Percentiles rank a stretch among this genome's conserved stretches.
Evolutionary conservation across 176 grass and related monocot genomes (phyloP).

Genomic region (Ensete glaucum): DNA sequence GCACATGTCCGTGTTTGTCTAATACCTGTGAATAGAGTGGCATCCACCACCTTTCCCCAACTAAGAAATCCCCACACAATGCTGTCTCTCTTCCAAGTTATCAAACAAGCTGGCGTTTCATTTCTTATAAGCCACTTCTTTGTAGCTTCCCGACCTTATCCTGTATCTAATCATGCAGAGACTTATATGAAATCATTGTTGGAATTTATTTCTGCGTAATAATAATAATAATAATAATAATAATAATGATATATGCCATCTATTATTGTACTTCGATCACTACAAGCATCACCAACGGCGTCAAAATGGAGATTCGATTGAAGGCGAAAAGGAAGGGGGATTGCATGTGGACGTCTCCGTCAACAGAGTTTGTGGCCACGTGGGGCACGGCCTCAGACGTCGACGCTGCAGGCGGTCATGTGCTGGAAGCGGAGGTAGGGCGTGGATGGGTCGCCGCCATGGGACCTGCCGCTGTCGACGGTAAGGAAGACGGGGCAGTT

Average conservation of each 20-base stretch:
- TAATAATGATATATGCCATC: too few relatives aligned
- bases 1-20: too few relatives aligned
- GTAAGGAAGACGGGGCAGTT: neutral
- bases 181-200: neutral
- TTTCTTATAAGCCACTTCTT: too few relatives aligned
- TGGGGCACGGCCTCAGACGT: neutral
- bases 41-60: too few relatives aligned
- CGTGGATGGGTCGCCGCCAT: neutral
- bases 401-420: neutral
- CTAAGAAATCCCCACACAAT: too few relatives aligned
- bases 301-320: neutral
- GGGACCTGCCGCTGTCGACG: neutral
- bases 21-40: too few relatives aligned
- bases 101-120: too few relatives aligned
- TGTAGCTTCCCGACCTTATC: too few relatives aligned
- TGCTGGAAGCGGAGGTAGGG: slow-evolving; percentile 1
- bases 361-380: neutral
- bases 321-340: neutral
- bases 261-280: too few relatives aligned
- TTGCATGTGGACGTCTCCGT: neutral
- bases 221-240: too few relatives aligned
- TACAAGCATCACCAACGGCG: neutral
- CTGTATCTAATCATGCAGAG: too few relatives aligned
- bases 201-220: neutral
- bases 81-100: too few relatives aligned